Base-by-base conservation (phyloP, 2,329 filamentous ascomycete species). In the Cryphonectria japonica region DNA sequence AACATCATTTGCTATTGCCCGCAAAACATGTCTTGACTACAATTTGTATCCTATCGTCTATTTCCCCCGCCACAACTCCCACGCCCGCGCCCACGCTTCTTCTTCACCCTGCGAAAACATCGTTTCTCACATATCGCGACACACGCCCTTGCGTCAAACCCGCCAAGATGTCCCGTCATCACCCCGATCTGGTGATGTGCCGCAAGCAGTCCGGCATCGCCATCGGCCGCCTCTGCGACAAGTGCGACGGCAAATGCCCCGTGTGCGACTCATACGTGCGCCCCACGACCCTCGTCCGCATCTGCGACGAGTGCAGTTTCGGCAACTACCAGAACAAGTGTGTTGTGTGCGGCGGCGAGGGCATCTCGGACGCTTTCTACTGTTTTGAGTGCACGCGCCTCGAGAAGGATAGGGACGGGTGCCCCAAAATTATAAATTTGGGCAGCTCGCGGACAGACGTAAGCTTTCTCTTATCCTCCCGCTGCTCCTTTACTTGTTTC, bases 251-350 rank as follows among this genome's bases (percentile, higher is more conserved):
- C 82, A 99, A 99, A 86, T 99, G 96, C 79, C 96, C 96, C 75
- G 95, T 99, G 73, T 99, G 96, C 89, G 96, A 99, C 82, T 97
- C 93, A 73, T 99, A 99, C 88, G 96, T 99, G 74, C 95, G 96
- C 22, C 96, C 96, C 16, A 99, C 96, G 39, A 98, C 96, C 11
- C 91, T 98, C 70, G 96, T 97, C 73, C 94, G 95, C 79, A 98
- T 99, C 85, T 99, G 96, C 86, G 96, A 99, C 85, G 96, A 99
- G 85, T 99, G 96, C 87, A 95, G 93, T 80, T 99, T 99, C 82
- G 96, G 96, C 79, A 99, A 99, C 87, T 99, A 98, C 86, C 96
- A 98, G 85, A 99, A 99, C 86, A 99, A 99, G 83, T 99, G 96
- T 81, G 94, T 99, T 76, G 96, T 99, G 60, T 99, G 96, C 83